These are phyloP conservation scores for Herpotrichia juniperi DNA, from an alignment of 2,329 filamentous ascomycete genomes.

Conservation along the genomic window DNA sequence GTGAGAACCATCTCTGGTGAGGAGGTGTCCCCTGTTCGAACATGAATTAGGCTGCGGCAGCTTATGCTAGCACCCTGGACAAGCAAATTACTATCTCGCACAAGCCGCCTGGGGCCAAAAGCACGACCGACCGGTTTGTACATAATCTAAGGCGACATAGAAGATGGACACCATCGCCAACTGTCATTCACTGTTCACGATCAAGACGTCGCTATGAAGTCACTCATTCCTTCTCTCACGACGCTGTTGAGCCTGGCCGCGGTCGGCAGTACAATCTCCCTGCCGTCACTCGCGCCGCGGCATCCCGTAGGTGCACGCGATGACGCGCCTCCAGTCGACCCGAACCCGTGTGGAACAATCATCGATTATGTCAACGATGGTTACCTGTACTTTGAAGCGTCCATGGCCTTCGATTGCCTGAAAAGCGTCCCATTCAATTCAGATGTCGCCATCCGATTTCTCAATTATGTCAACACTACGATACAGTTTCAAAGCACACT, in stretches of 20 bases:
- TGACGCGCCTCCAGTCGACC: background rate
- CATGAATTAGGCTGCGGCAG: too few relatives aligned
- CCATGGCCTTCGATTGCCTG: conserved; percentile 49
- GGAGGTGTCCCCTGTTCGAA: too few relatives aligned
- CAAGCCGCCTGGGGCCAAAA: too few relatives aligned
- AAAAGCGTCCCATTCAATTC: conserved; percentile 53
- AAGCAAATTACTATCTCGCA: too few relatives aligned
- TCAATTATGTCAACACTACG: conserved; percentile 54
- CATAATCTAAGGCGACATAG: too few relatives aligned
- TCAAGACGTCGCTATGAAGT: background rate
- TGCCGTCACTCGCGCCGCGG: background rate
- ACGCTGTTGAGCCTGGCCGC: background rate
- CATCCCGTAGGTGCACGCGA: background rate
- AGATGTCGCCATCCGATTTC: conserved; percentile 51
- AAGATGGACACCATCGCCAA: too few relatives aligned
- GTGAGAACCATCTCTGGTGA: too few relatives aligned
- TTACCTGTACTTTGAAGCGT: conserved; percentile 17
- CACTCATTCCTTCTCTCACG: background rate
- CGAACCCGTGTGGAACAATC: background rate
- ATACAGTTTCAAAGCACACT: conserved; percentile 54
- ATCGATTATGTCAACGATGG: background rate
- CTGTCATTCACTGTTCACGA: too few relatives aligned
- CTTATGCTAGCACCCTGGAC: too few relatives aligned
- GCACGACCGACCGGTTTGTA: too few relatives aligned
- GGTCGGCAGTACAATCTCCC: too few relatives aligned